Evolutionary conservation across 371 early-diverging fungal genomes (phyloP).

Genomic region (Capillidium heterosporum): DNA sequence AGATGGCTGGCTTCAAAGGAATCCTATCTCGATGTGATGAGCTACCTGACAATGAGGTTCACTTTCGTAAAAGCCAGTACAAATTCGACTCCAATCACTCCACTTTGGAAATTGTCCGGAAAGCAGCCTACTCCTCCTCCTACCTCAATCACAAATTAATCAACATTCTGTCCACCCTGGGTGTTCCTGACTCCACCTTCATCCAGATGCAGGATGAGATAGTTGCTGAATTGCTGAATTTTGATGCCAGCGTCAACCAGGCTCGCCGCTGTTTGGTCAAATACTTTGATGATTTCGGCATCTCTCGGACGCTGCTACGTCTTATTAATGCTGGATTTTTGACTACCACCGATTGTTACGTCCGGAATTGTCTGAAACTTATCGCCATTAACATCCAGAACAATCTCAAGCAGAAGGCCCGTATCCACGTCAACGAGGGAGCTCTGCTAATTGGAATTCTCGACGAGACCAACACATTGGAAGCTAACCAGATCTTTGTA

Average conservation of each 20-base stretch:
- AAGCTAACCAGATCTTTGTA: constrained; percentile 49
- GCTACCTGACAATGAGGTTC: constrained; percentile 14
- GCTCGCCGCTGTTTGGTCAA: constrained; percentile 27
- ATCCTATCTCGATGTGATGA: constrained; percentile 20
- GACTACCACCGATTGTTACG: constrained; percentile 27
- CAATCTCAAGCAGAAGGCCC: constrained; percentile 44
- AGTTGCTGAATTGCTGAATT: constrained; percentile 18
- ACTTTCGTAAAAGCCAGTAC: constrained; percentile 42
- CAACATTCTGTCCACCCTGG: constrained; percentile 37
- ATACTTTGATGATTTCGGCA: constrained; percentile 34
- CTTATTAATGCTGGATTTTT: constrained; percentile 40
- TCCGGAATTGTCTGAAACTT: constrained; percentile 30
- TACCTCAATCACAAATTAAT: constrained; percentile 61
- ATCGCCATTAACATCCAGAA: constrained; percentile 30
- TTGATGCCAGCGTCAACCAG: constrained; percentile 18
- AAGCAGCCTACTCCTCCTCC: constrained; percentile 28
- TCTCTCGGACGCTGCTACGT: constrained; percentile 21
- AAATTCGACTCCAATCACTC: constrained; percentile 42
- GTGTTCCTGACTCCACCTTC: constrained; percentile 33
- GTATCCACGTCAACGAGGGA: constrained; percentile 43
- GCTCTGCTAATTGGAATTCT: constrained; percentile 54
- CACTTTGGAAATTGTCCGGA: constrained; percentile 39
- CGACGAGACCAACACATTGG: constrained; percentile 48
- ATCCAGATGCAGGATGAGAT: constrained; percentile 23
- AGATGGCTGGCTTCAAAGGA: constrained; percentile 68